phyloP scores from a whole-genome alignment of 352 stramenopile genomes.

The Chrysophaeum taylorii region DNA sequence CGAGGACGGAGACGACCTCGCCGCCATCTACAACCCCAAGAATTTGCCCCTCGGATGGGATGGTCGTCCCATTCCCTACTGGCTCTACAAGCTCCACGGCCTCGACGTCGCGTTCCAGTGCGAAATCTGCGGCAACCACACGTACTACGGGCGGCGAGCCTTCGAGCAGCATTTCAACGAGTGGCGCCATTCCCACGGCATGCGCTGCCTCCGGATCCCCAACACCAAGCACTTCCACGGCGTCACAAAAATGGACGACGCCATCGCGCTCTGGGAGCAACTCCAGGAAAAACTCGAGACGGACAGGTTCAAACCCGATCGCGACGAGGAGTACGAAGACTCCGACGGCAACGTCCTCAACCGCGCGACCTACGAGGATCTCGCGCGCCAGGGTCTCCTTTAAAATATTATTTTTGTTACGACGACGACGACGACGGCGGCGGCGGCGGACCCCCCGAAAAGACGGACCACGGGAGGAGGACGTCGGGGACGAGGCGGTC shows the following conservation, averaged over 20 bases:
- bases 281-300: constrained; percentile 81
- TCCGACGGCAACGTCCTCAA: constrained; percentile 96
- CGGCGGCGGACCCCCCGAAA: constrained; percentile 9
- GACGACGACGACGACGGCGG: too few relatives aligned
- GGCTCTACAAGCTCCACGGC: constrained; percentile 98
- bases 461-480: constrained; percentile 16
- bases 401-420: constrained; percentile 40
- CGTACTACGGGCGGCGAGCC: constrained; percentile 85
- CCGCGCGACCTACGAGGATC: constrained; percentile 91
- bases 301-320: constrained; percentile 79
- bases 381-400: constrained; percentile 89
- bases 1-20: constrained; percentile 76
- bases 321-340: constrained; percentile 98
- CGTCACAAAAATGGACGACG: constrained; percentile 95
- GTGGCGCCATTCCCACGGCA: constrained; percentile 91
- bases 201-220: constrained; percentile 95
- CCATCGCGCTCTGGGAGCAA: constrained; percentile 82
- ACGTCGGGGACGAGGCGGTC: constrained; percentile 3
- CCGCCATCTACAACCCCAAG: constrained; percentile 96
- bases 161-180: constrained; percentile 98
- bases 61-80: constrained; percentile 98
- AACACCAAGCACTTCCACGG: constrained; percentile 99
- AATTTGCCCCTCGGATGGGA: constrained; percentile 96
- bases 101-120: constrained; percentile 96
- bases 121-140: constrained; percentile 98